Evolutionary conservation across 2,329 filamentous ascomycete species (phyloP), one percentile per base, ranked within the genome.

Genomic region (Pseudogymnoascus sp.): DNA sequence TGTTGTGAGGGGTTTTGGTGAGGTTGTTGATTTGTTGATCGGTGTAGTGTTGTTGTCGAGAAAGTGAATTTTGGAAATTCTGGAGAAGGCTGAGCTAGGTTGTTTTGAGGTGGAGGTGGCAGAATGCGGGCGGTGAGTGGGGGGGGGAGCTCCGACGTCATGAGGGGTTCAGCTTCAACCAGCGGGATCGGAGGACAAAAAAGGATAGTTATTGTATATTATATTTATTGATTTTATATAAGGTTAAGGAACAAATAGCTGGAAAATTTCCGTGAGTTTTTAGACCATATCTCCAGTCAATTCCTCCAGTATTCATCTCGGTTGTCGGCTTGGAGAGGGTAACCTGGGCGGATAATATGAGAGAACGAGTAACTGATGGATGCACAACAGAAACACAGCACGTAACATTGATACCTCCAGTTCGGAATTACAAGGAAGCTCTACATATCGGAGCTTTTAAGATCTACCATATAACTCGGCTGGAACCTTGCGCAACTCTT

Each of bases 31-130:
- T 62, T 51, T 62, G 21, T 39, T 39, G 39, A 62, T 29, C 7
- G 39, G 29, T 62, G 12, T 57, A 29, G 10, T 57, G 26, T 34
- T 57, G 47, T 57, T 57, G 51, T 57, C 51, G n/a, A 57, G 51
- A 57, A 57, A 18, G 51, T 57, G 29, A 57, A 57, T 34, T 51
- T 62, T 62, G 60, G 21, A 51, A 62, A 62, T 57, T 57, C 51
- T 57, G 51, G 51, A 57, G 21, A 57, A 57, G 51, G 51, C 51
- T 57, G 51, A 34, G 29, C 51, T 57, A 57, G 51, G 51, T 57
- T 57, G n/a, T 11, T 57, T 57, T 34, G 26, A 57, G 51, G 51
- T 57, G 51, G 51, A 21, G 51, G 51, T 3, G 51, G 51, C 51
- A 57, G 51, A 57, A 57, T 57, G 12, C 21, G n/a, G 51, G 51